These are phyloP conservation scores for Aspergillus bertholletiae DNA, from an alignment of 495 filamentous ascomycete genomes.

Conservation along the genomic window DNA sequence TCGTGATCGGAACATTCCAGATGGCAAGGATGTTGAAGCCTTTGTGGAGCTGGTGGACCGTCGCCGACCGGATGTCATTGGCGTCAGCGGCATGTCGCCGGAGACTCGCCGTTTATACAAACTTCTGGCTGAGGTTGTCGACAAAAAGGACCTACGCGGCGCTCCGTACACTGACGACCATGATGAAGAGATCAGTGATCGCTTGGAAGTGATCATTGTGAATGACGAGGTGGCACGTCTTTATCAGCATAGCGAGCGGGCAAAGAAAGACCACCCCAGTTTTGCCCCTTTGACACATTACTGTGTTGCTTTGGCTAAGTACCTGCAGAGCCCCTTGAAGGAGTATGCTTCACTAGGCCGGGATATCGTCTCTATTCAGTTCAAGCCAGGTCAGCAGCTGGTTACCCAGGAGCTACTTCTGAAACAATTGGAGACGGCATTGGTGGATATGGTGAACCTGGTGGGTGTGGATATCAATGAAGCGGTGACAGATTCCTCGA, in stretches of 20 bases:
- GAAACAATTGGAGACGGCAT: slow-evolving; percentile 82
- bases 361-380: slow-evolving; percentile 79
- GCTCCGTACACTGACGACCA: slow-evolving; percentile 66
- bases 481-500: slow-evolving; percentile 71
- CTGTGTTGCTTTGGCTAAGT: slow-evolving; percentile 82
- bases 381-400: slow-evolving; percentile 85
- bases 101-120: slow-evolving; percentile 82
- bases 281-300: slow-evolving; percentile 75
- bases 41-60: slow-evolving; percentile 73
- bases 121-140: slow-evolving; percentile 70
- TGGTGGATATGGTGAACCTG: slow-evolving; percentile 98
- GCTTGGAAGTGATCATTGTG: slow-evolving; percentile 82
- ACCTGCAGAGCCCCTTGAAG: slow-evolving; percentile 90
- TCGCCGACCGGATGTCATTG: slow-evolving; percentile 84
- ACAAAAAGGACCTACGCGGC: slow-evolving; percentile 67
- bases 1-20: slow-evolving; percentile 56
- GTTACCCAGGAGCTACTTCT: slow-evolving; percentile 80
- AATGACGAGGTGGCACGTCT: slow-evolving; percentile 94
- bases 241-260: slow-evolving; percentile 85
- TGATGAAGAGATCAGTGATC: slow-evolving; percentile 59
- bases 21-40: slow-evolving; percentile 56
- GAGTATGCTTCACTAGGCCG: slow-evolving; percentile 91
- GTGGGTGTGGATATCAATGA: slow-evolving; percentile 94
- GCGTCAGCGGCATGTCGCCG: slow-evolving; percentile 82
- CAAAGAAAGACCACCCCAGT: slow-evolving; percentile 75